phyloP scores from a whole-genome alignment of 2,329 filamentous ascomycete genomes.

The Corniculantispora saksenae region DNA sequence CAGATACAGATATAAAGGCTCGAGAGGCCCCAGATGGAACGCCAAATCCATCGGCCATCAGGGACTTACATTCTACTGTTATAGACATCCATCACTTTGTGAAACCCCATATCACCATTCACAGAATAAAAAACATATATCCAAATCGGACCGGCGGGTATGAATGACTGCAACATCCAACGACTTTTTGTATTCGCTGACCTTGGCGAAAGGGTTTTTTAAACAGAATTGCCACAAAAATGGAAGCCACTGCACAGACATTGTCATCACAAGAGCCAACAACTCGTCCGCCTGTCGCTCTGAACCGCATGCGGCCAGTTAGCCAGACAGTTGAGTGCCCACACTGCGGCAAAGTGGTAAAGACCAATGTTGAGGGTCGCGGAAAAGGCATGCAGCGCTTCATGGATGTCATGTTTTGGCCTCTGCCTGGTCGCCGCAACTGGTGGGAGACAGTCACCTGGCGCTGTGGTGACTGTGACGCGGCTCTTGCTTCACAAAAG shows the following conservation, averaged over 20 bases:
- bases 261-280: not conserved
- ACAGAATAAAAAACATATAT: too few species aligned
- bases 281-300: not conserved
- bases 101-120: too few species aligned
- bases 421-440: conserved; percentile 26
- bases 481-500: conserved; percentile 25
- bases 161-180: too few species aligned
- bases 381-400: conserved; percentile 29
- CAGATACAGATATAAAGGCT: not conserved
- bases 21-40: not conserved
- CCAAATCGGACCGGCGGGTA: too few species aligned
- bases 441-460: conserved; percentile 26
- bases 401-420: conserved; percentile 30
- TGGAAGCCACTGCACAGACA: not conserved
- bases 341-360: conserved; percentile 26
- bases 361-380: conserved; percentile 24
- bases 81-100: too few species aligned
- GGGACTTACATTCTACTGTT: too few species aligned
- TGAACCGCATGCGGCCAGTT: conserved; percentile 4
- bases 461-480: conserved; percentile 27
- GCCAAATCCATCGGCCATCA: too few species aligned
- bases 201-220: too few species aligned
- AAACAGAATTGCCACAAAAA: too few species aligned
- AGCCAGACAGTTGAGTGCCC: conserved; percentile 30
- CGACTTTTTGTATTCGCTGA: too few species aligned